These are phyloP conservation scores for Sideroxylon spinosum DNA, from an alignment of 179 eudicot species.

Conservation along the genomic window DNA sequence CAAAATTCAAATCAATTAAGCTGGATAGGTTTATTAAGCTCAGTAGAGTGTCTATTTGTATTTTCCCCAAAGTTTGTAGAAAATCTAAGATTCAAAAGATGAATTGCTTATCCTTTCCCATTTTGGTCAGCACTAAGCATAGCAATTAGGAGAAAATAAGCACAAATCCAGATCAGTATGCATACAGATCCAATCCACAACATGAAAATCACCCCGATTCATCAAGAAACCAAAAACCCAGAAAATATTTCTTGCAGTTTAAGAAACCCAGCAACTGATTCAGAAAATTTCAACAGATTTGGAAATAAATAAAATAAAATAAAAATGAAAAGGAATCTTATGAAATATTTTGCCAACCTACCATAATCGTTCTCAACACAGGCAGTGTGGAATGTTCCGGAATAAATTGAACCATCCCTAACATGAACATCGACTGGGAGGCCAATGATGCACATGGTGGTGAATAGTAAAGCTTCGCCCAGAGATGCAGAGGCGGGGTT, in stretches of 20 bases:
- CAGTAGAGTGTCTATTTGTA: background rate
- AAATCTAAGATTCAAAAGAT: background rate
- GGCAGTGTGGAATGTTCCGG: slow-evolving; percentile 82
- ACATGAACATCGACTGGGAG: slow-evolving; percentile 77
- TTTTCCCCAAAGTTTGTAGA: background rate
- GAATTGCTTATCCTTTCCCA: background rate
- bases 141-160: background rate
- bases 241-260: background rate
- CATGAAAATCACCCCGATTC: slow-evolving; percentile 16
- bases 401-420: slow-evolving; percentile 72
- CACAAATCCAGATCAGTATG: slow-evolving; percentile 25
- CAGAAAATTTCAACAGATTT: slow-evolving; percentile 11
- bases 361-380: slow-evolving; percentile 60
- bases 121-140: background rate
- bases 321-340: background rate
- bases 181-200: slow-evolving; percentile 26
- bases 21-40: background rate
- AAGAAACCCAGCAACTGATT: slow-evolving; percentile 21
- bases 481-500: slow-evolving; percentile 19
- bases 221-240: slow-evolving; percentile 29
- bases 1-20: background rate
- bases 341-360: slow-evolving; percentile 19
- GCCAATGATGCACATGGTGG: slow-evolving; percentile 82
- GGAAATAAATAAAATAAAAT: background rate
- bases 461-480: slow-evolving; percentile 54